Evolutionary conservation across 2,329 filamentous ascomycete species (phyloP).

Genomic region (Nothophoma quercina): DNA sequence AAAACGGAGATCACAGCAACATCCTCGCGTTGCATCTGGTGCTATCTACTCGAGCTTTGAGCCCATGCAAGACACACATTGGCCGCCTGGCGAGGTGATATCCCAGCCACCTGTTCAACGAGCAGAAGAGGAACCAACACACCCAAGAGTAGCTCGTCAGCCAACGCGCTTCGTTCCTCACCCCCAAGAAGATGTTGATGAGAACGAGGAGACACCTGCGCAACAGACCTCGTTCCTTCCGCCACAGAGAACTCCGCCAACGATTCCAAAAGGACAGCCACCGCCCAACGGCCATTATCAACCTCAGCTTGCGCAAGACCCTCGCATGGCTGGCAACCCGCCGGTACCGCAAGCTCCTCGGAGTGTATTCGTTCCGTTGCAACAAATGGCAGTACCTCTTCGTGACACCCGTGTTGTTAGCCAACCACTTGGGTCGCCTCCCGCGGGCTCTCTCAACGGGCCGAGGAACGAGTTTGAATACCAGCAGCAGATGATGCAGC

Average conservation of each 20-base stretch:
- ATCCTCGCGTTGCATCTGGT: conserved; percentile 6
- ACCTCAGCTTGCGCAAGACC: conserved; percentile 14
- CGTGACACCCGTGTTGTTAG: conserved; percentile 26
- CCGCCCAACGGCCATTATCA: not conserved
- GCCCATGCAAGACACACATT: conserved; percentile 13
- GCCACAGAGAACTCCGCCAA: conserved; percentile 3
- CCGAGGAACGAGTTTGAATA: conserved; percentile 41
- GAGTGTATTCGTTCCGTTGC: conserved; percentile 15
- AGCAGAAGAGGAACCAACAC: conserved; percentile 5
- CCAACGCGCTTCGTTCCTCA: conserved; percentile 13
- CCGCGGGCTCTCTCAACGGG: conserved; percentile 17
- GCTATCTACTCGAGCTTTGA: conserved; percentile 21
- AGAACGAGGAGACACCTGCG: not conserved
- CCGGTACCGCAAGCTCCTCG: conserved; percentile 19
- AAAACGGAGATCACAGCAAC: conserved; percentile 19
- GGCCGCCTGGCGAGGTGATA: conserved; percentile 4
- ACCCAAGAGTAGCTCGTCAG: conserved; percentile 12
- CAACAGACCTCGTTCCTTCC: not conserved
- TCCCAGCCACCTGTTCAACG: conserved; percentile 5
- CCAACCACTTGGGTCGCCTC: conserved; percentile 12
- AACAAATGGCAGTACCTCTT: conserved; percentile 17
- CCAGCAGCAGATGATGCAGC: conserved; percentile 42
- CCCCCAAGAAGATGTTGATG: not conserved
- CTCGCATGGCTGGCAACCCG: conserved; percentile 16
- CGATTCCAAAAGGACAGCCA: too few species aligned